These are phyloP conservation scores for Globisporangium middletonii DNA, from an alignment of 352 stramenopile genomes.

Conservation along the genomic window DNA sequence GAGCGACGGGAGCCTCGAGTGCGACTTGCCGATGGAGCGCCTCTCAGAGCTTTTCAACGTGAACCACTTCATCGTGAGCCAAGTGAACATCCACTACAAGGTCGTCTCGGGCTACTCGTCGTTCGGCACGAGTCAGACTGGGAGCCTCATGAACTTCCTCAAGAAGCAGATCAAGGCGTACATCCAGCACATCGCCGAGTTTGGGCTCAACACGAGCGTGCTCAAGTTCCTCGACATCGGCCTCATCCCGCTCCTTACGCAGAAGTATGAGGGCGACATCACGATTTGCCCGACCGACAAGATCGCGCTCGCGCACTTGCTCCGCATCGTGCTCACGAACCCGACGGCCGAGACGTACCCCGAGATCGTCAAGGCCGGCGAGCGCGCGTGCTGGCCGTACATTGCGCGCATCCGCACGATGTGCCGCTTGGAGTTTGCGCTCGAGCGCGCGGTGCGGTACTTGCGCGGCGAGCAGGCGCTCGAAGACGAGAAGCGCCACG, in stretches of 20 bases:
- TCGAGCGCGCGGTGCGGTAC: conserved; percentile 88
- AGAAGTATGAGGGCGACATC: conserved; percentile 98
- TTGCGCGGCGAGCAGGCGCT: conserved; percentile 76
- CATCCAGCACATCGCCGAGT: conserved; percentile 85
- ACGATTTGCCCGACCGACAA: conserved; percentile 94
- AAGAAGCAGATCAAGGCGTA: conserved; percentile 93
- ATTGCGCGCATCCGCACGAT: conserved; percentile 95
- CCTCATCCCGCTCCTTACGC: conserved; percentile 73
- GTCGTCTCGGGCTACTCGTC: conserved; percentile 70
- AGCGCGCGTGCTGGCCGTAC: conserved; percentile 90
- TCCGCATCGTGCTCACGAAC: conserved; percentile 80
- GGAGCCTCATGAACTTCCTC: conserved; percentile 90
- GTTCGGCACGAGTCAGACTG: conserved; percentile 69
- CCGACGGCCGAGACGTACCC: conserved; percentile 57
- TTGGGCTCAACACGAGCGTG: conserved; percentile 80
- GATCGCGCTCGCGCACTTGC: conserved; percentile 73
- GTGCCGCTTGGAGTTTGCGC: conserved; percentile 94
- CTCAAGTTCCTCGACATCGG: conserved; percentile 82
- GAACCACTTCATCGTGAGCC: conserved; percentile 98
- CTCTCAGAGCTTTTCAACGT: conserved; percentile 98
- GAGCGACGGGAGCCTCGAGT: conserved; percentile 92
- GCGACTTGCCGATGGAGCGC: conserved; percentile 95
- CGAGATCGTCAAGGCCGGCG: conserved; percentile 80
- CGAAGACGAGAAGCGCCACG: conserved; percentile 66
- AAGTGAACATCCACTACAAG: conserved; percentile 90